phyloP scores from a whole-genome alignment of 306 rosid genomes.

The Dalbergia cochinchinensis region DNA sequence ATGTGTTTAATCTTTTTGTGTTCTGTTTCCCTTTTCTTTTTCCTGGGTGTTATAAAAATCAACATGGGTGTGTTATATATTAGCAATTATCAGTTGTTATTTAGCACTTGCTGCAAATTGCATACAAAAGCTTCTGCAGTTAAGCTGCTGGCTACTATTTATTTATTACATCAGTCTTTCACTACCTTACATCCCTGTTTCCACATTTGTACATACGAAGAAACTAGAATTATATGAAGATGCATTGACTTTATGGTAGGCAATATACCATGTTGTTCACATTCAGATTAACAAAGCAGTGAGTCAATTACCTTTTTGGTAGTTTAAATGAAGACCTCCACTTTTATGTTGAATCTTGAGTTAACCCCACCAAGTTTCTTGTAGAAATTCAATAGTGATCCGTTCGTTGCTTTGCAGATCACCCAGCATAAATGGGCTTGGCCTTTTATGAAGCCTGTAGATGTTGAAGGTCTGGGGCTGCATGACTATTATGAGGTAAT shows the following conservation, averaged over 20 bases:
- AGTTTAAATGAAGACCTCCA: background rate
- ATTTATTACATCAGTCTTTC: background rate
- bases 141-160: background rate
- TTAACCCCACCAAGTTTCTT: conserved; percentile 6
- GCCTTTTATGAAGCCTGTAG: conserved; percentile 91
- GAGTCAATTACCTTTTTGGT: background rate
- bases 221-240: background rate
- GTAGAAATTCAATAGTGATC: background rate
- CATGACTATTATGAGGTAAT: conserved; percentile 80
- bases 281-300: background rate
- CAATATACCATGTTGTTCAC: background rate
- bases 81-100: background rate
- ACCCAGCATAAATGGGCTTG: conserved; percentile 72
- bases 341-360: conserved; percentile 25
- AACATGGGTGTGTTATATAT: background rate
- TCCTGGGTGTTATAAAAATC: background rate
- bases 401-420: conserved; percentile 60
- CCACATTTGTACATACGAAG: background rate
- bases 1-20: too few relatives aligned
- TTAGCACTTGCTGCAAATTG: conserved; percentile 10
- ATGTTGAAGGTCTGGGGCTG: conserved; percentile 83
- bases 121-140: conserved; percentile 22
- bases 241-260: conserved; percentile 1
- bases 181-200: background rate
- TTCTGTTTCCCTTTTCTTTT: too few relatives aligned